A percentile compares a stretch with the other conserved stretches of the same genome.
phyloP scores from a whole-genome alignment of 2,329 filamentous ascomycete species.

The Colletotrichum eleusines region DNA sequence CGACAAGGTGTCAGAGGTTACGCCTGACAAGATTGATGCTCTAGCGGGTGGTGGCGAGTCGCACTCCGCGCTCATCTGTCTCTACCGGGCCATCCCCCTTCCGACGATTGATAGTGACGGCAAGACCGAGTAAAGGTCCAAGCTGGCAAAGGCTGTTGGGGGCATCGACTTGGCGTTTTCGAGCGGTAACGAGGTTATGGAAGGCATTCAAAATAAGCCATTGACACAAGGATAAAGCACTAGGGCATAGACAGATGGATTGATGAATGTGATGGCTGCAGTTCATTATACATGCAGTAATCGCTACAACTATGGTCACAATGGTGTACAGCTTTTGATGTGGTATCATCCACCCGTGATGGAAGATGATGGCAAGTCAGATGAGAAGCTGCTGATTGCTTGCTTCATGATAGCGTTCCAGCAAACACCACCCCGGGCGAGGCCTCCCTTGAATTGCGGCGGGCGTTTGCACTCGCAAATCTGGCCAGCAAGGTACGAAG shows the following conservation, averaged over 20 bases:
- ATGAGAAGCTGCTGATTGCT: not conserved
- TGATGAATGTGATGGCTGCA: conserved; percentile 29
- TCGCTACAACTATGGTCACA: conserved; percentile 18
- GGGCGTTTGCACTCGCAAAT: not conserved
- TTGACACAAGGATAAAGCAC: conserved; percentile 27
- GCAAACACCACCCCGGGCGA: not conserved
- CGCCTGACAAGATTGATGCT: conserved; percentile 89
- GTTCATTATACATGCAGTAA: conserved; percentile 17
- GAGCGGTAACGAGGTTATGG: conserved; percentile 37
- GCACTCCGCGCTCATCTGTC: conserved; percentile 83
- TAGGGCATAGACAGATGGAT: conserved; percentile 35
- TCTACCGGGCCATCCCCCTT: conserved; percentile 81
- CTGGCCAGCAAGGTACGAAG: not conserved
- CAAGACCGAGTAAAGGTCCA: conserved; percentile 45
- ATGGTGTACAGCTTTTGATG: not conserved
- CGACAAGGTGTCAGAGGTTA: conserved; percentile 94
- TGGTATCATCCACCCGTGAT: not conserved
- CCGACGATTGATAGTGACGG: conserved; percentile 65
- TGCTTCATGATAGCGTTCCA: not conserved
- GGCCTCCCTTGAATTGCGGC: not conserved
- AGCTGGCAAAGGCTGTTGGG: conserved; percentile 17
- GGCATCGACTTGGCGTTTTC: conserved; percentile 40
- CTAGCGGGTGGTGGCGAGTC: conserved; percentile 90
- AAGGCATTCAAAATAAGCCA: conserved; percentile 35
- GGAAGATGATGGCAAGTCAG: too few relatives aligned